Percentiles rank a stretch among this genome's conserved stretches.
These are phyloP conservation scores for Oryza nivara DNA, from an alignment of 176 grass and related monocot genomes.

Conservation along the genomic window DNA sequence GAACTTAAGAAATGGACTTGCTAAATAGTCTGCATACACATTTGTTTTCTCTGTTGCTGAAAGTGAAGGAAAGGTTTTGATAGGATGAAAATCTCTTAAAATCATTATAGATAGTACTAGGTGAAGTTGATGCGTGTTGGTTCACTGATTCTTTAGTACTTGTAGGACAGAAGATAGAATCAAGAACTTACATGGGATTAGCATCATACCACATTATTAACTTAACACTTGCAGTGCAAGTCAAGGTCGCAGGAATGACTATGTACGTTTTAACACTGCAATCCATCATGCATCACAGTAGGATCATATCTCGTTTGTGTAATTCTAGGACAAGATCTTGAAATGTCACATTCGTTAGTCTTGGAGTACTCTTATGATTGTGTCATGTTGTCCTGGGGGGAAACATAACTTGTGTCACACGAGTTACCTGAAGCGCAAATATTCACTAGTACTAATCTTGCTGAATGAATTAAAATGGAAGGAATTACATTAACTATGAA, in stretches of 20 bases:
- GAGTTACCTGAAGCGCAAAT: neutral
- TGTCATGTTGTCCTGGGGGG: conserved; percentile 21
- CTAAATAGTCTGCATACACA: neutral
- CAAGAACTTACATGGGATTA: neutral
- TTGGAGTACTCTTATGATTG: conserved; percentile 27
- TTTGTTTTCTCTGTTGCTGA: neutral
- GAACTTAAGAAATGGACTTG: neutral
- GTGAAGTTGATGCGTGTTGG: conserved; percentile 2
- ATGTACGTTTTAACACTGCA: too few relatives aligned
- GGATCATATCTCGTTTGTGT: too few relatives aligned
- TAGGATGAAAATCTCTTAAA: neutral
- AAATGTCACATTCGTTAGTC: conserved; percentile 28
- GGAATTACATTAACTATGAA: too few relatives aligned
- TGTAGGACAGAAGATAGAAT: neutral
- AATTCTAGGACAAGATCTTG: neutral
- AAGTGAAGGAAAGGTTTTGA: neutral
- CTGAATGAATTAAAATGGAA: too few relatives aligned
- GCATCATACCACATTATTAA: neutral
- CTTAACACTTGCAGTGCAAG: neutral
- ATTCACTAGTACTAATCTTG: neutral
- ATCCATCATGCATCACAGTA: too few relatives aligned
- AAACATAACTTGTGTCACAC: conserved; percentile 50
- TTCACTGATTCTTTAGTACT: neutral
- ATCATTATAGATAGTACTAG: neutral
- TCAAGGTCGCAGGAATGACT: too few relatives aligned